Evolutionary conservation across 2,329 filamentous ascomycete genomes (phyloP).

Genomic region (Curvularia verruculosa): DNA sequence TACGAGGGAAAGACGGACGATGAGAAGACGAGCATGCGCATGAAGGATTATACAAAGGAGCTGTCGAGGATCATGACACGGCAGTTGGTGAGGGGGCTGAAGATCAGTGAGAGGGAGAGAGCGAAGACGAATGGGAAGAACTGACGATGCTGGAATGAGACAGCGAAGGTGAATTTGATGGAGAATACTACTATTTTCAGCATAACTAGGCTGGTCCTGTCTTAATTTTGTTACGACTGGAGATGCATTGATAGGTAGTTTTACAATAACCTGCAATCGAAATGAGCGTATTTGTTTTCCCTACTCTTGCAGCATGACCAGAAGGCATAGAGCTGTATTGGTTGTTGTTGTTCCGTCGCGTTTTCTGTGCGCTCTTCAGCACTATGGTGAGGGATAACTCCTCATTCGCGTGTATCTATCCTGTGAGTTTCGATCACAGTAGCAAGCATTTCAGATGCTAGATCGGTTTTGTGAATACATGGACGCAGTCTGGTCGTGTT

Average conservation of each 20-base stretch:
- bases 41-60: conserved; percentile 36
- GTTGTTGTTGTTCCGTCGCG: background rate
- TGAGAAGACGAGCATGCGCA: conserved; percentile 29
- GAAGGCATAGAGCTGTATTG: background rate
- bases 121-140: background rate
- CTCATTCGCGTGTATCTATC: background rate
- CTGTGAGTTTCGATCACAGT: background rate
- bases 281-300: background rate
- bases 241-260: conserved; percentile 5
- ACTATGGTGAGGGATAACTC: background rate
- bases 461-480: background rate
- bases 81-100: conserved; percentile 32
- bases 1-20: conserved; percentile 35
- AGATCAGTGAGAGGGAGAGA: conserved; percentile 19
- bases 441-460: background rate
- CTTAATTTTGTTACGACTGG: conserved; percentile 7
- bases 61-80: conserved; percentile 36
- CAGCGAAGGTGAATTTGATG: background rate
- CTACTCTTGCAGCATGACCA: background rate
- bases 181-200: background rate
- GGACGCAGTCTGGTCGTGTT: background rate
- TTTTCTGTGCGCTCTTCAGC: background rate
- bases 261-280: background rate
- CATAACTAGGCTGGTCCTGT: conserved; percentile 1
- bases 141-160: background rate